A percentile compares a stretch with the other conserved stretches of the same genome.
Conservation (phyloP, 352 stramenopile genomes). For the Pythium utonaiense region DNA sequence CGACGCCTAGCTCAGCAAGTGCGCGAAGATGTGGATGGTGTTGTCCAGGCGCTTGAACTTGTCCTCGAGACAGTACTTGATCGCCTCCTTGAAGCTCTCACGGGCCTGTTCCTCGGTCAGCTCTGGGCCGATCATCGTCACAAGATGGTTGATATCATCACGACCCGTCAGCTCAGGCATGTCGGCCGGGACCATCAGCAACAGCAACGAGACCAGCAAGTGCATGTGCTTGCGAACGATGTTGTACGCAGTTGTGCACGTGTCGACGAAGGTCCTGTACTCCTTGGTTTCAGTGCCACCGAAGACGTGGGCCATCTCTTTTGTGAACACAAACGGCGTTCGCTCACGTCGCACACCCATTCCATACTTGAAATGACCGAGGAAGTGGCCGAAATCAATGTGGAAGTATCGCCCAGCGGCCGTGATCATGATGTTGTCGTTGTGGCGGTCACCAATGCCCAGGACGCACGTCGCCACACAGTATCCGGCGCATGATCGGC, state of each 20-base stretch:
- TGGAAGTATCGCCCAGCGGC: constrained; percentile 84
- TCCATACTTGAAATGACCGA: constrained; percentile 88
- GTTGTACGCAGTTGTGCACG: constrained; percentile 67
- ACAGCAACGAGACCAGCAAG: constrained; percentile 74
- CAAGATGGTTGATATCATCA: constrained; percentile 86
- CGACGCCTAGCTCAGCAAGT: constrained; percentile 28
- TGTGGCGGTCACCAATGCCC: constrained; percentile 93
- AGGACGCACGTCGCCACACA: constrained; percentile 93
- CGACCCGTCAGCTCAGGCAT: constrained; percentile 80
- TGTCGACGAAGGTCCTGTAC: constrained; percentile 71
- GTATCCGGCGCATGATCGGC: constrained; percentile 87
- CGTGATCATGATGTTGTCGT: constrained; percentile 95
- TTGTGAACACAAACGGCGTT: constrained; percentile 87
- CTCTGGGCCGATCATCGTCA: constrained; percentile 68
- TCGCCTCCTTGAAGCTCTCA: constrained; percentile 70
- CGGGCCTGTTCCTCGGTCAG: constrained; percentile 61
- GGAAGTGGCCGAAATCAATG: constrained; percentile 87
- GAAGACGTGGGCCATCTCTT: constrained; percentile 85
- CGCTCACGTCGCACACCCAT: constrained; percentile 81
- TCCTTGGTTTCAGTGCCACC: constrained; percentile 71
- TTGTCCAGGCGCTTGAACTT: constrained; percentile 89
- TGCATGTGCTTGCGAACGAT: constrained; percentile 86
- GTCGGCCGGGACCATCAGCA: constrained; percentile 85
- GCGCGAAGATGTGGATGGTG: constrained; percentile 74
- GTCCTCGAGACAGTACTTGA: constrained; percentile 79